Base-by-base conservation (phyloP, 495 filamentous ascomycete genomes). In the Penicillium mononematosum region DNA sequence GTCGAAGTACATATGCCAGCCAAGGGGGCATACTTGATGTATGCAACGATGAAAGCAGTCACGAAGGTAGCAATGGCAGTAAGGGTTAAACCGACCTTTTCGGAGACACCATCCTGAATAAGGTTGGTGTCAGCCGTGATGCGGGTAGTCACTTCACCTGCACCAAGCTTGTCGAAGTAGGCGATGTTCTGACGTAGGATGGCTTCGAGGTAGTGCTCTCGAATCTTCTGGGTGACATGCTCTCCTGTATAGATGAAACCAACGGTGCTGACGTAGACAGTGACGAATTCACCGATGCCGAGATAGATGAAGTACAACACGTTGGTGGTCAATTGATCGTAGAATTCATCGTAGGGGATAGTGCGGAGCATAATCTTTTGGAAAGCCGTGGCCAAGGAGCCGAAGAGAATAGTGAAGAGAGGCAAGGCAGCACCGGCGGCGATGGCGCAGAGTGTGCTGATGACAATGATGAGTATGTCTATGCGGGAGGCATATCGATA, bases 221-320 rank as follows among this genome's bases (percentile, higher is more conserved):
- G 84, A 61, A 96, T 90, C 75, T 92, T 92, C 60, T 84, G 84
- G 24, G 88, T 86, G 64, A 93, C 82, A 62, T 95, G 88, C 69
- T 98, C 94, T 54, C 93, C 94, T 0, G 88, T 90, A 67, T 97
- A 96, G 64, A 96, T 95, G 75, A 94, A 97, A 4, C 89, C 90
- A 22, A 93, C 85, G 1, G 91, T 96, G 20, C 85, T 81, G 53
- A 92, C 72, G 66, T 96, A 97, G 46, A 91, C 78, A 1, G 84
- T 86, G 27, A 89, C 72, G 57, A 96, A 96, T 66, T 96, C 89
- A 49, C 77, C 92, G 50, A 98, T 86, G 25, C 84, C 94, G 41
- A 98, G 81, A 67, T 96, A 97, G 12, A 98, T 74, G 53, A 96
- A 96, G 65, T 96, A 97, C 17, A 96, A 70, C 24, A 91, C 89